A percentile compares a stretch with the other conserved stretches of the same genome.
Evolutionary conservation across 1,139 yeast species (phyloP).

Genomic region (Kodamaea derodonti): DNA sequence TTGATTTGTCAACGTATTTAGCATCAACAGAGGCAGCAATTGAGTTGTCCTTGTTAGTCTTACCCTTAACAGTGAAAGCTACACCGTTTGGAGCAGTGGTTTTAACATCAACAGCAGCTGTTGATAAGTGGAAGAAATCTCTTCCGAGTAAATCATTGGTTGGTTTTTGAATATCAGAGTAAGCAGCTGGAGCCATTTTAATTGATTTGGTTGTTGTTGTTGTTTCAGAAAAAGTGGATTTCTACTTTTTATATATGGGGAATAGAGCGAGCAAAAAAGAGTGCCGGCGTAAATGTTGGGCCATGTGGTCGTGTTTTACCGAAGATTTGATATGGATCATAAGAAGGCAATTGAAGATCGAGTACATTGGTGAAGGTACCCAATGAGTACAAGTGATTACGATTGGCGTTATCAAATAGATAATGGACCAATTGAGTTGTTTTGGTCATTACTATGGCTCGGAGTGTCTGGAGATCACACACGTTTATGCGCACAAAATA

Average conservation of each 20-base stretch:
- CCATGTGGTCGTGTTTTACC: constrained; percentile 9
- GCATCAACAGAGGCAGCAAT: constrained; percentile 90
- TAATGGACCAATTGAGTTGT: no score
- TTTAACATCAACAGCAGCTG: constrained; percentile 85
- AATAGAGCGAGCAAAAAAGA: constrained; percentile 2
- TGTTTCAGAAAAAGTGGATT: constrained; percentile 2
- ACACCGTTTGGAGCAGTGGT: constrained; percentile 97
- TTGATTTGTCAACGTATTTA: constrained; percentile 87
- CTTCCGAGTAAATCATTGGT: constrained; percentile 84
- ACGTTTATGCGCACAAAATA: background rate
- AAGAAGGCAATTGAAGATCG: background rate
- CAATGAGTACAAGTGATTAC: no score
- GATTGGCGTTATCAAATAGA: no score
- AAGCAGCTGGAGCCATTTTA: constrained; percentile 63
- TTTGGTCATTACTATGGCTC: no score
- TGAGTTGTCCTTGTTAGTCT: constrained; percentile 77
- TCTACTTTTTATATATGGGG: constrained; percentile 5
- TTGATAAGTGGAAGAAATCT: constrained; percentile 90
- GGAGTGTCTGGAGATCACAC: no score
- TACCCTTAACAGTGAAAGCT: constrained; percentile 90
- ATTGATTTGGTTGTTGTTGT: constrained; percentile 4
- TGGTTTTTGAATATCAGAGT: constrained; percentile 85
- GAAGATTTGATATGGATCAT: background rate
- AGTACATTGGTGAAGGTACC: no score
- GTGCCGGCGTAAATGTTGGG: constrained; percentile 9